phyloP scores from a whole-genome alignment of 2,329 filamentous ascomycete species.

The Cladosporium halotolerans region DNA sequence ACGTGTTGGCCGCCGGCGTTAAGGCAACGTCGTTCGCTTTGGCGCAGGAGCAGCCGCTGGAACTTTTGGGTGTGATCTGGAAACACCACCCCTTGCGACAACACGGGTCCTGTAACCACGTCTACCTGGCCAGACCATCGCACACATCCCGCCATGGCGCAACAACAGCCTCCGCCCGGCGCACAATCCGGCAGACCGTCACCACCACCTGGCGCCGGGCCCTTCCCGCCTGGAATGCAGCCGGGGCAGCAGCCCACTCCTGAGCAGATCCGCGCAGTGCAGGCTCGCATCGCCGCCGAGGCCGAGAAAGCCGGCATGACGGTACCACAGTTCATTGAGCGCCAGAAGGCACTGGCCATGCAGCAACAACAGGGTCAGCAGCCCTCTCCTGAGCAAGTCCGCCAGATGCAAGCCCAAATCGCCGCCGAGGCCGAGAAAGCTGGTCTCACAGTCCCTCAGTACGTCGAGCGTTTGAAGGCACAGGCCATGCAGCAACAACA shows the following conservation, averaged over 20 bases:
- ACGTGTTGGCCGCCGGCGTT: background rate
- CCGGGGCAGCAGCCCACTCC: slow-evolving; percentile 58
- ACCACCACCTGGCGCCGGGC: background rate
- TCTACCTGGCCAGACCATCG: background rate
- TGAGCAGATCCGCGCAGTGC: slow-evolving; percentile 80
- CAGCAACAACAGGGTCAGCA: slow-evolving; percentile 37
- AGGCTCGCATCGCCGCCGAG: slow-evolving; percentile 73
- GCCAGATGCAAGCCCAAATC: slow-evolving; percentile 74
- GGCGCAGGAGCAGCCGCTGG: background rate
- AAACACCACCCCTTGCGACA: background rate
- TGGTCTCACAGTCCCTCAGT: slow-evolving; percentile 79
- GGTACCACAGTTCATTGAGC: slow-evolving; percentile 71
- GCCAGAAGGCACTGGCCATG: slow-evolving; percentile 44
- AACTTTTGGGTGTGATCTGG: too few species aligned
- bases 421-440: slow-evolving; percentile 75
- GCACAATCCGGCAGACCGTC: background rate
- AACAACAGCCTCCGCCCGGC: slow-evolving; percentile 13
- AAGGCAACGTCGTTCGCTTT: slow-evolving; percentile 1
- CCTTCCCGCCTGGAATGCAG: slow-evolving; percentile 15
- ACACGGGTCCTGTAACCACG: background rate
- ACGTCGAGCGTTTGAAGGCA: slow-evolving; percentile 54
- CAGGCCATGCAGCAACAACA: slow-evolving; percentile 54
- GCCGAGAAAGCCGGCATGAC: slow-evolving; percentile 79
- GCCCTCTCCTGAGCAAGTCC: slow-evolving; percentile 78
- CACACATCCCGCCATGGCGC: slow-evolving; percentile 14